A percentile compares a stretch with the other conserved stretches of the same genome.
Evolutionary conservation across 2,329 filamentous ascomycete genomes (phyloP).

Genomic region (Hirsutella minnesotensis): DNA sequence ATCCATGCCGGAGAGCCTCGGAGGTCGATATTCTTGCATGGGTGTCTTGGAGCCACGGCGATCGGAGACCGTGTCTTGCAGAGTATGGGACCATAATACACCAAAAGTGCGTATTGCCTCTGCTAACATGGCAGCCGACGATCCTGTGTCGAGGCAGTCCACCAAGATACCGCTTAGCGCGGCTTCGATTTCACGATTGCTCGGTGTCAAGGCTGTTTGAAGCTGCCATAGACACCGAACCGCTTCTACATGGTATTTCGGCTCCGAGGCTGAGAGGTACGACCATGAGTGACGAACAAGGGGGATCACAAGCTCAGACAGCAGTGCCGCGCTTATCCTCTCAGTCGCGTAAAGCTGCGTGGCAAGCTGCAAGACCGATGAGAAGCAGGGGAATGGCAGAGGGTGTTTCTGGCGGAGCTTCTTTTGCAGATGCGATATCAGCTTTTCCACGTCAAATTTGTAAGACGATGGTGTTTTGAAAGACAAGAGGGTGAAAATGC

Average conservation of each 20-base stretch:
- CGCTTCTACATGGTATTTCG: slow-evolving; percentile 91
- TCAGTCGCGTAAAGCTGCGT: slow-evolving; percentile 43
- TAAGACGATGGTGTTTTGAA: slow-evolving; percentile 36
- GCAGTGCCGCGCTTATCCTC: slow-evolving; percentile 37
- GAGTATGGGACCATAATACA: slow-evolving; percentile 71
- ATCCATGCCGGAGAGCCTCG: slow-evolving; percentile 41
- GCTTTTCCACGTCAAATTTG: slow-evolving; percentile 29
- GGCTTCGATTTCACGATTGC: slow-evolving; percentile 68
- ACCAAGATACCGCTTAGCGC: slow-evolving; percentile 61
- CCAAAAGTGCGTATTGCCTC: slow-evolving; percentile 60
- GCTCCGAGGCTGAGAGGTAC: slow-evolving; percentile 68
- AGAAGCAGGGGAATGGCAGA: slow-evolving; percentile 43
- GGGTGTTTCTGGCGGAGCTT: slow-evolving; percentile 26
- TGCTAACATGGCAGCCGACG: slow-evolving; percentile 24
- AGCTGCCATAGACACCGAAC: slow-evolving; percentile 79
- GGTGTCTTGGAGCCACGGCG: slow-evolving; percentile 36
- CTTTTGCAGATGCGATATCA: slow-evolving; percentile 39
- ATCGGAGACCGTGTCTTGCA: slow-evolving; percentile 47
- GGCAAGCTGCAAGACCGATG: slow-evolving; percentile 44
- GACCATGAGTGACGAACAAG: slow-evolving; percentile 67
- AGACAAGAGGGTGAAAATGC: slow-evolving; percentile 46
- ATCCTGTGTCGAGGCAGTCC: slow-evolving; percentile 22
- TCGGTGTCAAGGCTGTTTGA: slow-evolving; percentile 56
- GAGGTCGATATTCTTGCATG: slow-evolving; percentile 18
- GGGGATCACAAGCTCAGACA: slow-evolving; percentile 52